Evolutionary conservation across 2,329 filamentous ascomycete species (phyloP), one percentile per base, ranked within the genome.

Genomic region (Colletotrichum shisoi): DNA sequence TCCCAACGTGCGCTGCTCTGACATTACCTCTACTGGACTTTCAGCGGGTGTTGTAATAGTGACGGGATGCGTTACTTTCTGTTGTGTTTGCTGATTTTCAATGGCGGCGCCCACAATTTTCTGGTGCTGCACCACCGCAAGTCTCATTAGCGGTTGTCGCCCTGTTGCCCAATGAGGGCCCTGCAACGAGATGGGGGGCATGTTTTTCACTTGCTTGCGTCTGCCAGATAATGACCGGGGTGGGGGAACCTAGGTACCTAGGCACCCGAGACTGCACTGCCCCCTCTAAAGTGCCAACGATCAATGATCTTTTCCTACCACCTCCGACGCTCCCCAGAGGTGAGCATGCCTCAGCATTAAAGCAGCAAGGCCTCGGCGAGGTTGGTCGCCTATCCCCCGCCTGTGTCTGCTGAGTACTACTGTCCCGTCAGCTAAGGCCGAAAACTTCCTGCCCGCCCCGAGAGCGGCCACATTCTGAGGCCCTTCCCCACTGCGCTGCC

Each of bases 11-110:
- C 53, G 56, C 53, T 68, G 68, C 68, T 69, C 60, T 57, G 64
- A 56, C 51, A 46, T 64, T 69, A 69, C 68, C 34, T 52, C n/a
- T 52, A 42, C 52, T 53, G 46, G 39, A 69, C 68, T 49, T 62
- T 68, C 70, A 73, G 73, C 70, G 67, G 70, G 31, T 34, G 70
- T 56, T 57, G 56, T 70, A 72, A 74, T 74, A 75, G 77, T 52
- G 66, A 67, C 54, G 61, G 60, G 46, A 64, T 64, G 49, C 48
- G 21, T 53, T 57, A 12, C n/a, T 19, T 15, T 15, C 52, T 42
- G 12, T 39, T 31, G 19, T 51, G 19, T 15, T 57, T 42, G 17
- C 62, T 46, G 24, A 31, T 19, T 40, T 67, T 57, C 39, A 8
- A 45, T 42, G 48, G 51, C 44, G 66, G 44, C 66, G 44, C 57